phyloP scores from a whole-genome alignment of 2,329 filamentous ascomycete species.

The Chrysoporthe deuterocubensis region DNA sequence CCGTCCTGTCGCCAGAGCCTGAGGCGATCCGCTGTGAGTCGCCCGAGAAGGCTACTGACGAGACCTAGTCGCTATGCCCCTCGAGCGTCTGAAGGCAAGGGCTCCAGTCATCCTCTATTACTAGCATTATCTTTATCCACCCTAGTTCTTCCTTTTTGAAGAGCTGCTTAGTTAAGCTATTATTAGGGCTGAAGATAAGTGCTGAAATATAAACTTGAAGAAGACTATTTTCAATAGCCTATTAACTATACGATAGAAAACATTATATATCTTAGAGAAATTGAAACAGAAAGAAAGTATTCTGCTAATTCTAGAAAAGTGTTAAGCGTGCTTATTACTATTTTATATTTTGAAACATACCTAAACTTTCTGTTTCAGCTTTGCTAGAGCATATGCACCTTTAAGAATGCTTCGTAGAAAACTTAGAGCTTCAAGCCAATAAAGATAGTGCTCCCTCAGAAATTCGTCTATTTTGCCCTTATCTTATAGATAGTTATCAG shows the following conservation, averaged over 20 bases:
- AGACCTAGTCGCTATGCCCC: too few species aligned
- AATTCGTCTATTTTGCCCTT: not conserved
- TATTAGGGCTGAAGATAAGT: too few species aligned
- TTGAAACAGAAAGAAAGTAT: constrained; percentile 6
- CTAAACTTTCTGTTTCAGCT: constrained; percentile 28
- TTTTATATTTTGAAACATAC: constrained; percentile 25
- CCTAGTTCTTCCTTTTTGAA: too few species aligned
- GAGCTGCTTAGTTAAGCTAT: too few species aligned
- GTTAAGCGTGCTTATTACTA: not conserved
- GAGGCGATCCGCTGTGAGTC: too few species aligned
- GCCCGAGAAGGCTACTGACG: too few species aligned
- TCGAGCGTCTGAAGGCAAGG: too few species aligned
- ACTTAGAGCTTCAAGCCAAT: not conserved
- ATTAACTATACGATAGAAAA: constrained; percentile 35
- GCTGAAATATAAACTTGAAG: constrained; percentile 30
- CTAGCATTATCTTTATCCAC: too few species aligned
- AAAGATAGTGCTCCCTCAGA: not conserved
- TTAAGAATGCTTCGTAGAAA: constrained; percentile 32
- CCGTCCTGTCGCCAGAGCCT: too few species aligned
- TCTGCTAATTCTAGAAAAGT: constrained; percentile 4
- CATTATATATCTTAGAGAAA: constrained; percentile 38
- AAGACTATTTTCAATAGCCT: constrained; percentile 27
- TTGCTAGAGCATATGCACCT: constrained; percentile 33
- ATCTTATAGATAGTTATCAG: not conserved
- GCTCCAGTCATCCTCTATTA: too few species aligned